Conservation (phyloP, 1,139 yeast species). For the Taphrina pruni region DNA sequence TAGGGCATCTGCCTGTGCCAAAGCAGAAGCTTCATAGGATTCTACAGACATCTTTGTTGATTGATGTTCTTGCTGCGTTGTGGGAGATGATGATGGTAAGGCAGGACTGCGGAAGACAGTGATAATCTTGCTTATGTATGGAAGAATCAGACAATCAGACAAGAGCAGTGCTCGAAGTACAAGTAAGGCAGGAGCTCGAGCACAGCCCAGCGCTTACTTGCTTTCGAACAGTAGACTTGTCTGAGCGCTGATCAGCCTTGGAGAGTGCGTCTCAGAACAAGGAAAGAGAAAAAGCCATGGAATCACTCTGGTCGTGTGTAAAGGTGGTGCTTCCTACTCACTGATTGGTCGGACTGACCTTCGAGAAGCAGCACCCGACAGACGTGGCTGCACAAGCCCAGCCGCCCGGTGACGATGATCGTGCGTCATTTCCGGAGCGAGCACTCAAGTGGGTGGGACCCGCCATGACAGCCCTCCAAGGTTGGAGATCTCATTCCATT, state of each 20-base stretch:
- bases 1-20: slow-evolving; percentile 16
- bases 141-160: no score
- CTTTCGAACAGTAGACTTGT: no score
- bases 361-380: not conserved
- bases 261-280: slow-evolving; percentile 1
- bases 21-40: slow-evolving; percentile 12
- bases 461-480: no score
- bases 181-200: no score
- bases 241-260: not conserved
- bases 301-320: not conserved
- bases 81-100: not conserved
- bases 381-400: not conserved
- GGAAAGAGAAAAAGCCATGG: not conserved
- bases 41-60: slow-evolving; percentile 15
- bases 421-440: slow-evolving; percentile 8
- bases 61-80: not conserved
- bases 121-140: no score
- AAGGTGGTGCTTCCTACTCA: not conserved
- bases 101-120: no score
- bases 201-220: no score
- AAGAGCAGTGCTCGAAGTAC: no score
- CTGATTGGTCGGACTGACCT: slow-evolving; percentile 1
- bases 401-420: slow-evolving; percentile 10
- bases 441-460: not conserved
- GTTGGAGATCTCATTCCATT: no score